These are phyloP conservation scores for Coniochaeta sp. DNA, from an alignment of 2,329 filamentous ascomycete species.

Conservation along the genomic window DNA sequence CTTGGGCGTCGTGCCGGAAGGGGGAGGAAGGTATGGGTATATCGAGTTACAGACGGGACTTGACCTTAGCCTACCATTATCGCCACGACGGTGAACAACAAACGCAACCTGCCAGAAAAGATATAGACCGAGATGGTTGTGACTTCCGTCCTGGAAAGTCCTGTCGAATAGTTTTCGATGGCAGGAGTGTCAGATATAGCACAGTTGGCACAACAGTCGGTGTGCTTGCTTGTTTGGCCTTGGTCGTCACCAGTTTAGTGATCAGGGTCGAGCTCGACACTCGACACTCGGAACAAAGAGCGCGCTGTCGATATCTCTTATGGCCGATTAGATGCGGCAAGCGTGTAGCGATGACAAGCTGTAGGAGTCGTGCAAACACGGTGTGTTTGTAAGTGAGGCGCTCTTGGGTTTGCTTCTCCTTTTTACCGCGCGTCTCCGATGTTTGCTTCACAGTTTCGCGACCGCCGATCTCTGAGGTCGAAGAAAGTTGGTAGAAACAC, in stretches of 20 bases:
- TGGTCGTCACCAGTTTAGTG: neutral
- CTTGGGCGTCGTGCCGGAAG: neutral
- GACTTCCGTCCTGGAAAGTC: neutral
- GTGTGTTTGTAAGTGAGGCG: neutral
- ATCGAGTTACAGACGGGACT: neutral
- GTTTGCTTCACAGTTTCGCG: neutral
- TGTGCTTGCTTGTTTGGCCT: neutral
- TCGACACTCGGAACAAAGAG: neutral
- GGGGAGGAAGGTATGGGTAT: too few species aligned
- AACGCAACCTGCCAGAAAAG: neutral
- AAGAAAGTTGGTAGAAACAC: neutral
- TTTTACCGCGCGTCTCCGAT: constrained; percentile 1
- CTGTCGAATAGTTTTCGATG: neutral
- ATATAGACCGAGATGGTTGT: neutral
- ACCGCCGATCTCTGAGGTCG: neutral
- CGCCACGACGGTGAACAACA: neutral
- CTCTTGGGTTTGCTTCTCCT: neutral
- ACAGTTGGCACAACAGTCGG: neutral
- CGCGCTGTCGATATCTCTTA: too few species aligned
- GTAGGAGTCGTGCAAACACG: too few species aligned
- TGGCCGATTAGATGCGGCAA: too few species aligned
- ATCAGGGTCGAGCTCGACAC: neutral
- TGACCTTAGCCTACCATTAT: neutral
- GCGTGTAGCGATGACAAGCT: too few species aligned
- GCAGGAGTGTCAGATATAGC: neutral